Percentiles rank a stretch among this genome's conserved stretches.
These are phyloP conservation scores for Ramularia endophylla DNA, from an alignment of 2,329 filamentous ascomycete species.

Conservation along the genomic window DNA sequence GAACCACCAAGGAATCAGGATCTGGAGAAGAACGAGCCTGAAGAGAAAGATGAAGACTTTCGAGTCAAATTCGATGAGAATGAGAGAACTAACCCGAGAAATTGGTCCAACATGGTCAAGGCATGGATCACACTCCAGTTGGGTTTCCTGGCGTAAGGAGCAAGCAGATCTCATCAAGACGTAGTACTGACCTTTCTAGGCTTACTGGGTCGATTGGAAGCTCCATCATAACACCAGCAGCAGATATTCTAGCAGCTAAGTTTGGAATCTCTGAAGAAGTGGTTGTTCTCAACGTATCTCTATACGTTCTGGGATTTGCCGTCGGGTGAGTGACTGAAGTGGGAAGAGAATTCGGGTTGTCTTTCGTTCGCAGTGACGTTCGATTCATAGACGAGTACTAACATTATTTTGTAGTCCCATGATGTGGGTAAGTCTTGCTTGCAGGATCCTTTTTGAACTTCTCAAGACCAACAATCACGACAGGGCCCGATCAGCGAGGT, in stretches of 20 bases:
- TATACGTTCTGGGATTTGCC: slow-evolving; percentile 43
- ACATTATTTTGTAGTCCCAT: slow-evolving; percentile 1
- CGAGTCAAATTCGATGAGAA: slow-evolving; percentile 26
- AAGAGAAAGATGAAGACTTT: slow-evolving; percentile 13
- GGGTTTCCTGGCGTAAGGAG: slow-evolving; percentile 47
- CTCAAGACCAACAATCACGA: not conserved
- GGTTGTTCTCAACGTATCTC: slow-evolving; percentile 41
- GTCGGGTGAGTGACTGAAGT: slow-evolving; percentile 34
- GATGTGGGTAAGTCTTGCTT: slow-evolving; percentile 8
- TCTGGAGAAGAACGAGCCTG: slow-evolving; percentile 13
- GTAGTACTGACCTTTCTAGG: not conserved
- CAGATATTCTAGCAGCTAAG: slow-evolving; percentile 38
- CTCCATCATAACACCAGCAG: slow-evolving; percentile 47
- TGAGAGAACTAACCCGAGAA: slow-evolving; percentile 43
- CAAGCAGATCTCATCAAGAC: no score
- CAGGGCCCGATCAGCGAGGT: slow-evolving; percentile 17
- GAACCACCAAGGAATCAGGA: slow-evolving; percentile 3
- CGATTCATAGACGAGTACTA: not conserved
- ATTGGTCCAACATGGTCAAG: slow-evolving; percentile 41
- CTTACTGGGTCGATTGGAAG: slow-evolving; percentile 33
- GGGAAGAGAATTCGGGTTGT: no score
- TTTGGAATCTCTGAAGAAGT: slow-evolving; percentile 39
- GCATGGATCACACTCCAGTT: slow-evolving; percentile 45
- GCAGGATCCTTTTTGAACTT: not conserved
- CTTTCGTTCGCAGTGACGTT: not conserved